A percentile compares a stretch with the other conserved stretches of the same genome.
These are phyloP conservation scores for Turritis glabra DNA, from an alignment of 345 rosid species.

Conservation along the genomic window DNA sequence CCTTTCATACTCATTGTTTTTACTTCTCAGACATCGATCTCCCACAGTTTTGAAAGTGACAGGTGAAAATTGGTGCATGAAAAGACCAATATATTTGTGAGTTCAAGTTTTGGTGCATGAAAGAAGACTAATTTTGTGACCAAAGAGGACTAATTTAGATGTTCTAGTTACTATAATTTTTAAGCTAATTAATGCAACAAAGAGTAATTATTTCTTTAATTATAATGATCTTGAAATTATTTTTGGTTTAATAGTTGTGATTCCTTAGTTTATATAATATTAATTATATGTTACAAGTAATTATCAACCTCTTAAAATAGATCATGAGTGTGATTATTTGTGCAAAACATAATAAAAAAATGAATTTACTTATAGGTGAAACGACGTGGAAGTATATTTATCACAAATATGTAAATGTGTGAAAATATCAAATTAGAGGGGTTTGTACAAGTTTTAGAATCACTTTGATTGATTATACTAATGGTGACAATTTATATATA, in stretches of 20 bases:
- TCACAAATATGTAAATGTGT: no score
- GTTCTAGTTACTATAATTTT: neutral
- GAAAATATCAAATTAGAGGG: no score
- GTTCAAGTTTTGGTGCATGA: neutral
- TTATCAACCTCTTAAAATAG: neutral
- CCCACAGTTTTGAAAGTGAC: conserved; percentile 26
- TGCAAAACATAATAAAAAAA: neutral
- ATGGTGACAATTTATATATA: no score
- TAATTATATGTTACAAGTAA: neutral
- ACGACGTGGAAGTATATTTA: neutral
- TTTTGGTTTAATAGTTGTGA: neutral
- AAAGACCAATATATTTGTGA: neutral
- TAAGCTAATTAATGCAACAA: neutral
- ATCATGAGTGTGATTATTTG: neutral
- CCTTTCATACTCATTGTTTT: conserved; percentile 18
- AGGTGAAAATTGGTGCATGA: neutral
- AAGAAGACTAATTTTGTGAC: neutral
- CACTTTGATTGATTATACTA: no score
- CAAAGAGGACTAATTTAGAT: neutral
- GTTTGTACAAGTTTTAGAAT: no score
- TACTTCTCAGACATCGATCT: conserved; percentile 28
- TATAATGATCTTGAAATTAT: no score
- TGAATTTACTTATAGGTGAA: neutral
- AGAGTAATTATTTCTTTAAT: no score
- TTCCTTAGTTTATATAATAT: neutral